A percentile compares a stretch with the other conserved stretches of the same genome.
phyloP scores from a whole-genome alignment of 805 yeast genomes.

The Wickerhamiella lipophila region DNA sequence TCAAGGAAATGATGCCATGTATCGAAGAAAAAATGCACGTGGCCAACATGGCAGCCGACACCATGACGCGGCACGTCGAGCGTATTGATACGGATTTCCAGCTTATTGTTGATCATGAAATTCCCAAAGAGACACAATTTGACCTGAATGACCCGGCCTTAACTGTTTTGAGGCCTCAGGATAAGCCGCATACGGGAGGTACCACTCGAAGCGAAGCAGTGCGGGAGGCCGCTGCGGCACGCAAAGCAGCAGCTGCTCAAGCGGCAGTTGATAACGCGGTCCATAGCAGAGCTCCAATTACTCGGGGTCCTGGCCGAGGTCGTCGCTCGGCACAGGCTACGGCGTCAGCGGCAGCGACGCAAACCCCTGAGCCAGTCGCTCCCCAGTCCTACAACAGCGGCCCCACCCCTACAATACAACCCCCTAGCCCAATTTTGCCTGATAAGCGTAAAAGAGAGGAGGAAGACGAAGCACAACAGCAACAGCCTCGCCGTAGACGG shows the following conservation, averaged over 20 bases:
- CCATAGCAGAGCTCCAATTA: neutral
- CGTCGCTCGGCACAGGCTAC: neutral
- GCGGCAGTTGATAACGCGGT: neutral
- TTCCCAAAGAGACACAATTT: slow-evolving; percentile 60
- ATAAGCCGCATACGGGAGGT: slow-evolving; percentile 34
- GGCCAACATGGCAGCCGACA: slow-evolving; percentile 78
- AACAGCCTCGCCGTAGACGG: slow-evolving; percentile 13
- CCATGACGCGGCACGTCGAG: slow-evolving; percentile 50
- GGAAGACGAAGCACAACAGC: slow-evolving; percentile 16
- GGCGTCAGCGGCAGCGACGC: neutral
- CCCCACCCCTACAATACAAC: neutral
- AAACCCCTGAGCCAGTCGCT: neutral
- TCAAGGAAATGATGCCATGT: slow-evolving; percentile 73
- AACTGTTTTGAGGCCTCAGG: slow-evolving; percentile 41
- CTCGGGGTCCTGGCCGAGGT: neutral
- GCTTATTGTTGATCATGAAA: slow-evolving; percentile 58
- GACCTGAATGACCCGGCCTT: slow-evolving; percentile 78
- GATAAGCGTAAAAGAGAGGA: slow-evolving; percentile 13
- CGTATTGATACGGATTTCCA: slow-evolving; percentile 75
- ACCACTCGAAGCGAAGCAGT: slow-evolving; percentile 76
- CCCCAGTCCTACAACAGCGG: neutral
- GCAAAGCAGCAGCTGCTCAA: slow-evolving; percentile 40
- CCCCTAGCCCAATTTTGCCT: neutral
- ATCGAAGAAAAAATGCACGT: slow-evolving; percentile 96
- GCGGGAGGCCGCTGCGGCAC: slow-evolving; percentile 87